A percentile compares a stretch with the other conserved stretches of the same genome.
Evolutionary conservation across 352 stramenopile species (phyloP).

Genomic region (Phytophthora boehmeriae): DNA sequence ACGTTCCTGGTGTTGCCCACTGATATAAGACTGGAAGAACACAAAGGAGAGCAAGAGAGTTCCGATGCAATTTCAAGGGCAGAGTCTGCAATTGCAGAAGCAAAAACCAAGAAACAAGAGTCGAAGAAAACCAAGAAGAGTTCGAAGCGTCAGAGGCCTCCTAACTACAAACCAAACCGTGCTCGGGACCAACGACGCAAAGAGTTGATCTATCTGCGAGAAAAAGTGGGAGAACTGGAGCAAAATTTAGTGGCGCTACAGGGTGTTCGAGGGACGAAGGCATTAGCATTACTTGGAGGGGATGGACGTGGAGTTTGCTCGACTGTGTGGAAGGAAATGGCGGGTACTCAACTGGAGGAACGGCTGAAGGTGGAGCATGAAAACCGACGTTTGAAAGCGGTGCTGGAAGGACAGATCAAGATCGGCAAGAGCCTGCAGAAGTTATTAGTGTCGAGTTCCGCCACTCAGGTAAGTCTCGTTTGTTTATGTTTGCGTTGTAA

Average conservation of each 20-base stretch:
- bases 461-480: slow-evolving; percentile 17
- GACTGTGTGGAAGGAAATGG: slow-evolving; percentile 49
- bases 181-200: slow-evolving; percentile 43
- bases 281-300: background rate
- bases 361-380: slow-evolving; percentile 56
- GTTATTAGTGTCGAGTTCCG: slow-evolving; percentile 38
- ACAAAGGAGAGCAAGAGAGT: background rate
- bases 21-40: too few species aligned
- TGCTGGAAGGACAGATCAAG: slow-evolving; percentile 70
- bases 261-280: slow-evolving; percentile 7
- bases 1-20: slow-evolving; percentile 12
- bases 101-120: background rate
- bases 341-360: slow-evolving; percentile 43
- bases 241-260: slow-evolving; percentile 36
- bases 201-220: slow-evolving; percentile 48
- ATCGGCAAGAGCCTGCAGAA: slow-evolving; percentile 58
- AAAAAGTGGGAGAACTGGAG: slow-evolving; percentile 50
- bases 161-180: slow-evolving; percentile 44
- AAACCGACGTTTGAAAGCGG: slow-evolving; percentile 56
- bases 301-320: background rate
- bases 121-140: slow-evolving; percentile 12
- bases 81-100: background rate
- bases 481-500: background rate
- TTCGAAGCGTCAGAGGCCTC: slow-evolving; percentile 14
- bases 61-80: too few species aligned